Percentiles rank a stretch among this genome's conserved stretches.
Conservation (phyloP, 2,329 filamentous ascomycete species). For the Aspergillus uvarum region DNA sequence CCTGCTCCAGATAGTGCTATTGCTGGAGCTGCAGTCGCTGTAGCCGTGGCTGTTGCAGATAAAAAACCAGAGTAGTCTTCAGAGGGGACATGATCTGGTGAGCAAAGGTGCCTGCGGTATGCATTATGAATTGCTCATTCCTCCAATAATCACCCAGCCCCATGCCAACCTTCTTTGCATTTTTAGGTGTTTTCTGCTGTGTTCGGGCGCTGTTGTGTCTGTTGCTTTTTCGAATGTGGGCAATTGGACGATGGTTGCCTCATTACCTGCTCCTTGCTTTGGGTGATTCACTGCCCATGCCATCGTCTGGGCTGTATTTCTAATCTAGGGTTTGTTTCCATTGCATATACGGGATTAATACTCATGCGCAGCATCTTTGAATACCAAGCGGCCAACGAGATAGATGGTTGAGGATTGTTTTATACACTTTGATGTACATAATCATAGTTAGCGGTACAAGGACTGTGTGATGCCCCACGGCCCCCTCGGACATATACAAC, state of each 20-base stretch:
- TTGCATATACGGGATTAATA: slow-evolving; percentile 17
- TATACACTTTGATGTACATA: slow-evolving; percentile 25
- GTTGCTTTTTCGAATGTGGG: neutral
- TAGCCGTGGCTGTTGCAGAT: slow-evolving; percentile 43
- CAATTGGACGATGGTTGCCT: neutral
- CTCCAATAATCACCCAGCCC: neutral
- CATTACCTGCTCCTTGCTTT: neutral
- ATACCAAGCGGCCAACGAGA: slow-evolving; percentile 15
- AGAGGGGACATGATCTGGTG: neutral
- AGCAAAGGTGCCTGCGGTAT: neutral
- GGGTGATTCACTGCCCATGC: neutral
- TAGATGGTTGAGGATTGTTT: slow-evolving; percentile 16
- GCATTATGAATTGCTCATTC: neutral
- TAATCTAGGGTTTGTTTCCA: slow-evolving; percentile 5
- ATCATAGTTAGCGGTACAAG: slow-evolving; percentile 15
- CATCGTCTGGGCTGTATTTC: slow-evolving; percentile 5
- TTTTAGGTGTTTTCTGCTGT: neutral
- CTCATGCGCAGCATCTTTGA: slow-evolving; percentile 11
- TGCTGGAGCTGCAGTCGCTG: slow-evolving; percentile 49
- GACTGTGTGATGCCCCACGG: neutral
- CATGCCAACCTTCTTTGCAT: slow-evolving; percentile 10
- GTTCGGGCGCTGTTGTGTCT: neutral
- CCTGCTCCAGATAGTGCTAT: slow-evolving; percentile 47
- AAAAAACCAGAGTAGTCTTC: slow-evolving; percentile 16
- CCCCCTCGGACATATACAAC: no score